Base-by-base conservation (phyloP, 176 grass and related monocot genomes). In the Zea luxurians region DNA sequence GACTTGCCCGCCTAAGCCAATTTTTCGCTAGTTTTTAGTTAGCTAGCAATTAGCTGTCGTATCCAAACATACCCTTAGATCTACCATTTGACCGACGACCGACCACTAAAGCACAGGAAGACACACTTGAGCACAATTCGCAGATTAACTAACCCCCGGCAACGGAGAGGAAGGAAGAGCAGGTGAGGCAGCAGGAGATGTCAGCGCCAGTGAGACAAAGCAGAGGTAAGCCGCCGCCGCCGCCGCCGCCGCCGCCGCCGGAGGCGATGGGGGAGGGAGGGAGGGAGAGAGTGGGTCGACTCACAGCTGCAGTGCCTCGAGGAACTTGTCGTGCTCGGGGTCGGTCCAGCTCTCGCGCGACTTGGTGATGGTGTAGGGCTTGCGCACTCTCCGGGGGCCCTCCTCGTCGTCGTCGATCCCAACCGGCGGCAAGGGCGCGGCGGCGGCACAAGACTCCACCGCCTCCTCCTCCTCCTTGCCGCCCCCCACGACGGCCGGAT, bases 261-360 rank as follows among this genome's bases (percentile, higher is more conserved):
- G 7, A n/a, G 53, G 53, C 0, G 52, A 15, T 54, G 15, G 52
- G 15, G 50, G 15, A 6, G 0, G 50, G 47, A 12, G 11, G 8
- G 20, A 10, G 20, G 34, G 17, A 45, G 2, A 10, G 10, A 6
- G 2, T 0, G 36, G 16, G 12, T 16, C n/a, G 61, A 37, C 68
- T 74, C 5, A 88, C 80, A 88, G 76, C 20, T 79, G 80, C 20
- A 88, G 86, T 62, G 86, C 86, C 80, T 88, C 80, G 80, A 88
- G 75, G 61, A 88, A 88, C 80, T 75, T 83, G 80, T 79, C 86
- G 86, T 88, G 86, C 69, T 88, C 86, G 44, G 86, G 86, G 2
- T 88, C 86, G 8, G 80, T 88, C 86, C 86, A 88, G 75, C 69
- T 88, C 80, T 88, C 80, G 3, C 86, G 80, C 44, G 76, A 74